A percentile compares a stretch with the other conserved stretches of the same genome.
These are phyloP conservation scores for Metschnikowia dekortorum DNA, from an alignment of 805 yeast genomes.

Conservation along the genomic window DNA sequence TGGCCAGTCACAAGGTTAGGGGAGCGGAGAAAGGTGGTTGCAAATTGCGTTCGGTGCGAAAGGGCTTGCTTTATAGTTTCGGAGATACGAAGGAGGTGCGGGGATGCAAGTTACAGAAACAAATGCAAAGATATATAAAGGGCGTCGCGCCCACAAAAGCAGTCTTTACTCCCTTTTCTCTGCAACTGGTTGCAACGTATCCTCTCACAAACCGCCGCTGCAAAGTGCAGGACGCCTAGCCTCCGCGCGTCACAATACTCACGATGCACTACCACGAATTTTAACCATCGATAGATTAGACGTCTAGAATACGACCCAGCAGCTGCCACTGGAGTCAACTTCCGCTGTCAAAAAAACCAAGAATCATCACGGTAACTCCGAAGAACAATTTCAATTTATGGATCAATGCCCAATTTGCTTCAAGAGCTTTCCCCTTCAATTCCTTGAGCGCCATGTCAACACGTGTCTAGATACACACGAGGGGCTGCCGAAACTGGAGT, in stretches of 20 bases:
- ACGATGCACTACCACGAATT: neutral
- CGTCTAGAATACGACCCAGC: neutral
- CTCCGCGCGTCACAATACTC: neutral
- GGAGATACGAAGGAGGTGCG: neutral
- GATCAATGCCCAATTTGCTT: slow-evolving; percentile 36
- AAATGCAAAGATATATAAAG: neutral
- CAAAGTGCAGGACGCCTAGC: neutral
- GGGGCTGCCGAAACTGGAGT: slow-evolving; percentile 2
- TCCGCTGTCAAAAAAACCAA: too few relatives aligned
- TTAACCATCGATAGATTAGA: neutral
- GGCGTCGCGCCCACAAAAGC: neutral
- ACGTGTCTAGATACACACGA: slow-evolving; percentile 34
- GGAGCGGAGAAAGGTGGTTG: neutral
- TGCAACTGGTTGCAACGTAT: neutral
- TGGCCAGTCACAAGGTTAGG: too few relatives aligned
- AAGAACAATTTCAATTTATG: neutral
- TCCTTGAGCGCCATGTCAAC: slow-evolving; percentile 39
- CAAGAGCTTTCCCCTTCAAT: slow-evolving; percentile 18
- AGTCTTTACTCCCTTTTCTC: neutral
- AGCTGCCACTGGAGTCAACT: neutral
- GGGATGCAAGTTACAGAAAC: neutral
- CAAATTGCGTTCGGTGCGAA: neutral
- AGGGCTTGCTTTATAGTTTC: neutral
- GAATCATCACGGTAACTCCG: neutral
- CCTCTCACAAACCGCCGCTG: neutral